Evolutionary conservation across 768 basidiomycete genomes (phyloP), one percentile per base, ranked within the genome.

Genomic region (Phlebiopsis flavidoalba): DNA sequence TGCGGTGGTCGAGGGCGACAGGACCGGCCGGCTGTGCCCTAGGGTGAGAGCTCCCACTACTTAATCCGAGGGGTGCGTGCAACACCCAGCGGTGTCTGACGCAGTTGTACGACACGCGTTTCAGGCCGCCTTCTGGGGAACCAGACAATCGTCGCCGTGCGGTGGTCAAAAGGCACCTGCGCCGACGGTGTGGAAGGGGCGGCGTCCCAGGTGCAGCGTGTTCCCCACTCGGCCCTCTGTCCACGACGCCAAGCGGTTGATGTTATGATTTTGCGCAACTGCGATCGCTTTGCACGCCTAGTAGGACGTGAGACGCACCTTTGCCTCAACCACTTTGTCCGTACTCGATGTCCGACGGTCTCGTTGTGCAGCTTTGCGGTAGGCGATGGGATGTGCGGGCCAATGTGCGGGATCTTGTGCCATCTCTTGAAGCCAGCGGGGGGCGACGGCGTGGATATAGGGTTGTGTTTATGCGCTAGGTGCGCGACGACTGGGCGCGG

Each of bases 71-170:
- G 96, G 97, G 69, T 95, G 77, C 70, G 86, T 84, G 78, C n/a
- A 89, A 95, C 15, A 93, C 96, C 88, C 93, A 95, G 59, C 96
- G 85, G 73, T 99, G n/a, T n/a, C n/a, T 97, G 53, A 99, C 93
- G 69, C 94, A 96, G 75, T 99, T 99, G 81, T 98, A 98, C 8
- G 93, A 86, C 1, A 89, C 96, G 69, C n/a, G n/a, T n/a, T 95
- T 97, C 66, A 96, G 75, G 4, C 80, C 88, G 33, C 96, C 96
- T 68, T 99, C 95, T 5, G 93, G 93, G n/a, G 83, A 98, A 98
- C 96, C 96, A 98, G 63, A 83, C 82, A 61, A 96, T 86, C n/a
- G 71, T 97, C 93, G 31, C 95, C 96, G n/a, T n/a, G n/a, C n/a
- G 1, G 82, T 83, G n/a, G 68, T 83, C 80, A 69, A 98, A n/a